These are phyloP conservation scores for Escovopsis weberi DNA, from an alignment of 2,329 filamentous ascomycete genomes.

Conservation along the genomic window DNA sequence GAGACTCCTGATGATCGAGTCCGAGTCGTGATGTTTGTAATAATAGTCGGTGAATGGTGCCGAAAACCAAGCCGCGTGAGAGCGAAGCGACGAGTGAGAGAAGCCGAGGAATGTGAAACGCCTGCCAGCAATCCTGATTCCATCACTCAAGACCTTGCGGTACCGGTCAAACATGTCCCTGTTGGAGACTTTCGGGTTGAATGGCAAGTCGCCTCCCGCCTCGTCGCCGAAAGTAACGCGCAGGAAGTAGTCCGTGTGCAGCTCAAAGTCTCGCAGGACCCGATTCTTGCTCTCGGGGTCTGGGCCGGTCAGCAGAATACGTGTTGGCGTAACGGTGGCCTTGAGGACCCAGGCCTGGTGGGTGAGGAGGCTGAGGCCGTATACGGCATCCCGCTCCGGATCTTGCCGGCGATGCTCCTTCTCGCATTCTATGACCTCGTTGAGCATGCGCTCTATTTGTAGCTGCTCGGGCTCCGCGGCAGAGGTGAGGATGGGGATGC, in stretches of 20 bases:
- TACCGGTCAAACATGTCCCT: conserved; percentile 45
- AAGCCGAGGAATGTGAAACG: conserved; percentile 58
- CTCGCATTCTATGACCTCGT: conserved; percentile 26
- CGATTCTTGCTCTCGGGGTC: conserved; percentile 55
- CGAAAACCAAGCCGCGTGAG: conserved; percentile 54
- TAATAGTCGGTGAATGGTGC: conserved; percentile 29
- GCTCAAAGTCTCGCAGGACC: conserved; percentile 50
- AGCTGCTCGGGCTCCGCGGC: conserved; percentile 29
- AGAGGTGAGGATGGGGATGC: conserved; percentile 41
- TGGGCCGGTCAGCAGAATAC: conserved; percentile 42
- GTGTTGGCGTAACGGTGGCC: conserved; percentile 44
- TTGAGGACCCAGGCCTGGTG: conserved; percentile 39
- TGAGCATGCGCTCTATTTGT: conserved; percentile 25
- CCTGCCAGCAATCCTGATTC: conserved; percentile 49
- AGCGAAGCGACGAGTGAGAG: conserved; percentile 62
- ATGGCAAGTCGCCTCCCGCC: conserved; percentile 47
- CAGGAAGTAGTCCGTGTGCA: conserved; percentile 48
- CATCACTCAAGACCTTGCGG: conserved; percentile 38
- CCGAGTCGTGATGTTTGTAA: conserved; percentile 19
- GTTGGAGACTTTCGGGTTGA: conserved; percentile 33
- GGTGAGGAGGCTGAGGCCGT: conserved; percentile 14
- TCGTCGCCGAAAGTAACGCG: conserved; percentile 65
- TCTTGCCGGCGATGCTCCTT: conserved; percentile 16
- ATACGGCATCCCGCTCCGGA: conserved; percentile 11
- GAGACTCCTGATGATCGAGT: conserved; percentile 30